A percentile compares a stretch with the other conserved stretches of the same genome.
These are phyloP conservation scores for Trypanosoma scelopori DNA, from an alignment of 208 protist genomes.

Conservation along the genomic window DNA sequence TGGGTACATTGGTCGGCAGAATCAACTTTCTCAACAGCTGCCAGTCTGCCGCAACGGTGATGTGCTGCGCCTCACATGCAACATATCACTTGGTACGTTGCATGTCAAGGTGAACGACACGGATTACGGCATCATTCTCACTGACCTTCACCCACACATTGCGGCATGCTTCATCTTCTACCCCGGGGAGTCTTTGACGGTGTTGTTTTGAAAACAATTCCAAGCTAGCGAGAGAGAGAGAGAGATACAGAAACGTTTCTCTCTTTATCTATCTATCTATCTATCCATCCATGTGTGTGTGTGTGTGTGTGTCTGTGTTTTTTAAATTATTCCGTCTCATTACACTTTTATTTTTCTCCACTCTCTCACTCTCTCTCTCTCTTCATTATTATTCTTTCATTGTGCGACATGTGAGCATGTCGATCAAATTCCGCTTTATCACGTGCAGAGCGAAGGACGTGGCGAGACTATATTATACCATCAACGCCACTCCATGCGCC, in stretches of 20 bases:
- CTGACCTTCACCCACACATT: conserved; percentile 48
- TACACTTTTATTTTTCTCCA: too few species aligned
- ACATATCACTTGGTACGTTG: conserved; percentile 38
- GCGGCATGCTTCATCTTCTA: conserved; percentile 85
- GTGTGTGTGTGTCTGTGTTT: too few species aligned
- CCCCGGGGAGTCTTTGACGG: conserved; percentile 70
- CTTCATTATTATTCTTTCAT: too few species aligned
- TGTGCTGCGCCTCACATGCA: conserved; percentile 59
- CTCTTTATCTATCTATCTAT: neutral
- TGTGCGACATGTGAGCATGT: too few species aligned
- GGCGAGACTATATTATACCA: too few species aligned
- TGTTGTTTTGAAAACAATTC: conserved; percentile 32
- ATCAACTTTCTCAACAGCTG: conserved; percentile 36
- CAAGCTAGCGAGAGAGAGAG: neutral
- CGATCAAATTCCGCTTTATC: too few species aligned
- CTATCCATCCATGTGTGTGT: too few species aligned
- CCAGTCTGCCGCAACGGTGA: conserved; percentile 67
- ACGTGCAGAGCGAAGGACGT: too few species aligned
- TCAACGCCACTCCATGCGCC: too few species aligned
- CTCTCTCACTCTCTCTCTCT: too few species aligned
- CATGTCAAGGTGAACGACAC: conserved; percentile 51
- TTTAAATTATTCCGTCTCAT: too few species aligned
- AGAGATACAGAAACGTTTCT: neutral
- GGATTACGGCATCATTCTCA: conserved; percentile 53
- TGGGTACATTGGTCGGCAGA: conserved; percentile 52